These are phyloP conservation scores for Penicillium cataractarum DNA, from an alignment of 495 filamentous ascomycete genomes.

Conservation along the genomic window DNA sequence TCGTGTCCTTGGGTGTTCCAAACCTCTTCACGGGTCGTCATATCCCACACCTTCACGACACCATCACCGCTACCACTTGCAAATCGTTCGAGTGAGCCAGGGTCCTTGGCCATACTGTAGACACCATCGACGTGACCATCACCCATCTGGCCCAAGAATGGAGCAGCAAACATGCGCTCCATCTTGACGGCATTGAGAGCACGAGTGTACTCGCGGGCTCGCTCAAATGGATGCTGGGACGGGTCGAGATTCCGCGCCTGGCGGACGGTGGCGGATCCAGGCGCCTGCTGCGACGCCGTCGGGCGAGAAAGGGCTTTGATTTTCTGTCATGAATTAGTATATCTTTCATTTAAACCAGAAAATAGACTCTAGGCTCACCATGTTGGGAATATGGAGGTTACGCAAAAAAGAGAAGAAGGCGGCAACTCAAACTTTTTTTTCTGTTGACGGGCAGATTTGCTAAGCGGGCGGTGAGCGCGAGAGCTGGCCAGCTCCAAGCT, in stretches of 20 bases:
- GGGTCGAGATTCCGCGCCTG: constrained; percentile 90
- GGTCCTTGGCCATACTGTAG: constrained; percentile 73
- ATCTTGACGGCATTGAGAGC: constrained; percentile 91
- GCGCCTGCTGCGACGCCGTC: constrained; percentile 73
- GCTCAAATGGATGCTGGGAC: constrained; percentile 90
- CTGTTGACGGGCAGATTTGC: constrained; percentile 37
- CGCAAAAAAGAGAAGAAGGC: constrained; percentile 19
- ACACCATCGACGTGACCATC: constrained; percentile 94
- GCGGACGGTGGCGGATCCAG: constrained; percentile 72
- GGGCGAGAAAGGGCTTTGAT: constrained; percentile 89
- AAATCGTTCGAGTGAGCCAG: constrained; percentile 66
- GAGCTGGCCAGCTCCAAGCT: constrained; percentile 42
- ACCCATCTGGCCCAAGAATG: constrained; percentile 86
- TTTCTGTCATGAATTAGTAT: constrained; percentile 59
- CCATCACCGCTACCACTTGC: constrained; percentile 84
- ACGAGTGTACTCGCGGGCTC: constrained; percentile 88
- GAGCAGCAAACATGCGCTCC: constrained; percentile 93
- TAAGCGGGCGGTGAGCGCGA: constrained; percentile 35
- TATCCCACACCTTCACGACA: constrained; percentile 92
- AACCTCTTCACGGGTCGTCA: constrained; percentile 75
- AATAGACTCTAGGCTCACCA: constrained; percentile 25
- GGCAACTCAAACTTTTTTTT: constrained; percentile 35
- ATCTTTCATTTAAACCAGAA: not conserved
- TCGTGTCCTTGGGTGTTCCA: constrained; percentile 83
- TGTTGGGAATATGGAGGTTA: constrained; percentile 19